These are phyloP conservation scores for Podospora tetraspora DNA, from an alignment of 495 filamentous ascomycete genomes.

Conservation along the genomic window DNA sequence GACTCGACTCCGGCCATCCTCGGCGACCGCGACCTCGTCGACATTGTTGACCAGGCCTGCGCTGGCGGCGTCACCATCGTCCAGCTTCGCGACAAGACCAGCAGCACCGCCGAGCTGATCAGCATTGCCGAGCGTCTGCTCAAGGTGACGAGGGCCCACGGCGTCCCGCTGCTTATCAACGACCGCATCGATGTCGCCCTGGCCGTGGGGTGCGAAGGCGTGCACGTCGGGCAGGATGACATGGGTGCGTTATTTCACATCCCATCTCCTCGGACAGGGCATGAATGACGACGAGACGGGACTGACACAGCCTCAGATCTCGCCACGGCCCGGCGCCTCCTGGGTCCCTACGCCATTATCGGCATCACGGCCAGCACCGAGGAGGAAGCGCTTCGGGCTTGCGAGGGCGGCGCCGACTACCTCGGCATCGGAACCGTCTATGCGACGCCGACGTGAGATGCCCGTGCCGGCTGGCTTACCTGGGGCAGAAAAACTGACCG, in stretches of 20 bases:
- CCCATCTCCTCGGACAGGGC: neutral
- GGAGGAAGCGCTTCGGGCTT: conserved; percentile 62
- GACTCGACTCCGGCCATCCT: conserved; percentile 81
- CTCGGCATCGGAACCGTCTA: conserved; percentile 84
- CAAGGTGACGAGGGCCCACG: conserved; percentile 56
- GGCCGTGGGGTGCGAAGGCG: conserved; percentile 79
- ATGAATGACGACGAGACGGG: neutral
- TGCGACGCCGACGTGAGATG: conserved; percentile 68
- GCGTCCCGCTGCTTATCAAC: conserved; percentile 85
- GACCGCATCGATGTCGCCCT: conserved; percentile 91
- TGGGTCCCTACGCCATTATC: conserved; percentile 63
- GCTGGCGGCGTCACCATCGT: conserved; percentile 81
- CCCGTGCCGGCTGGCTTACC: neutral
- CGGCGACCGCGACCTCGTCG: conserved; percentile 59
- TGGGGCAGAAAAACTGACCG: neutral
- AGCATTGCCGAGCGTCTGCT: conserved; percentile 66
- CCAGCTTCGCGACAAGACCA: conserved; percentile 85
- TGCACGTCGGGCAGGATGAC: conserved; percentile 94
- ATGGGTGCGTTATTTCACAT: conserved; percentile 51
- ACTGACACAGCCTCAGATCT: conserved; percentile 43
- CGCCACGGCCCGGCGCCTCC: conserved; percentile 58
- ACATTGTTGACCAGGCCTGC: conserved; percentile 71
- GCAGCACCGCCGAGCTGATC: conserved; percentile 68
- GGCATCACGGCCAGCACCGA: conserved; percentile 66
- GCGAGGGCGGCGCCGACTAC: conserved; percentile 73